Conservation (phyloP, 1,284 basidiomycete species). For the Marasmius oreades region DNA sequence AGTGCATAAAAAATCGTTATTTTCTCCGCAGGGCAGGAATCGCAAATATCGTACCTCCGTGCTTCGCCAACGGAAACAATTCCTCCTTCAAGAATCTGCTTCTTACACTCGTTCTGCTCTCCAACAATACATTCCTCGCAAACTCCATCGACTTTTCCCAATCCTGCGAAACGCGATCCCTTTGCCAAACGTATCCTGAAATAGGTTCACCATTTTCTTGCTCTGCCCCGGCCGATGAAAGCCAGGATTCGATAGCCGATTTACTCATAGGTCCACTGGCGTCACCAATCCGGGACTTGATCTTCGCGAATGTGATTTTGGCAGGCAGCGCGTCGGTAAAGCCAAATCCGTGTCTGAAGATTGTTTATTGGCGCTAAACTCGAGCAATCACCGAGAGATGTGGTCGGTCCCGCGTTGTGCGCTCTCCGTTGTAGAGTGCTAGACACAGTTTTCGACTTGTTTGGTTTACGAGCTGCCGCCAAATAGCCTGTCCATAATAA, state of each 20-base stretch:
- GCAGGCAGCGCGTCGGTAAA: conserved; percentile 5
- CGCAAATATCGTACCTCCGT: conserved; percentile 45
- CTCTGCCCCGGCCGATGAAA: conserved; percentile 11
- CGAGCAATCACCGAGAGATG: not conserved
- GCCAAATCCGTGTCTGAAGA: not conserved
- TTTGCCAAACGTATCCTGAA: conserved; percentile 37
- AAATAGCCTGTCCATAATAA: too few relatives aligned
- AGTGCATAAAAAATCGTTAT: conserved; percentile 9
- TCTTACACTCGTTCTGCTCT: conserved; percentile 50
- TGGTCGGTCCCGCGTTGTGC: not conserved
- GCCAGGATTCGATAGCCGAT: conserved; percentile 16
- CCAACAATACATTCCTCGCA: conserved; percentile 47
- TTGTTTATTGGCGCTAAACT: not conserved
- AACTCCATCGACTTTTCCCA: conserved; percentile 56
- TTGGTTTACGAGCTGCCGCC: not conserved
- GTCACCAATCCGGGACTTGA: conserved; percentile 13
- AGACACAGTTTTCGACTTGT: not conserved
- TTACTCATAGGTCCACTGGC: conserved; percentile 13
- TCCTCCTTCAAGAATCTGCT: conserved; percentile 62
- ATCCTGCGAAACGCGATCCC: conserved; percentile 46
- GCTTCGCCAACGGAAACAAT: conserved; percentile 52
- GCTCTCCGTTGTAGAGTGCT: not conserved
- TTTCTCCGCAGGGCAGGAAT: conserved; percentile 3
- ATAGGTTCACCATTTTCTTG: conserved; percentile 6
- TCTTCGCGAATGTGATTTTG: conserved; percentile 13